Conservation (phyloP, 2,329 filamentous ascomycete genomes). For the Daldinia sp. region DNA sequence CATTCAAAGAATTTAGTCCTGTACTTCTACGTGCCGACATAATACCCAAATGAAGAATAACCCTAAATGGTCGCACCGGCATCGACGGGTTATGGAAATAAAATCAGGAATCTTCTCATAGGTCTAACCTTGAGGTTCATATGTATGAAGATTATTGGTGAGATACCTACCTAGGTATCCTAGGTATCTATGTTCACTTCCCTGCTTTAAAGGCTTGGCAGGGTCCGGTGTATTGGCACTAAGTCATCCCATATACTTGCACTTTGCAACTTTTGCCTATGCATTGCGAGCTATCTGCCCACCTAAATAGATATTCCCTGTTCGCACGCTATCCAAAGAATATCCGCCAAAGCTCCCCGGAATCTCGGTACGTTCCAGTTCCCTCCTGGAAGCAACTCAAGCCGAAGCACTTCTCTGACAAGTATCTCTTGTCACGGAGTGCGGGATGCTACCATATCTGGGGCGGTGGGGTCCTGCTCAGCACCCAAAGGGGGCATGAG, state of each 20-base stretch:
- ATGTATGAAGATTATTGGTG: background rate
- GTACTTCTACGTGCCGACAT: background rate
- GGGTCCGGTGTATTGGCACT: constrained; percentile 20
- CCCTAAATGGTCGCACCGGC: background rate
- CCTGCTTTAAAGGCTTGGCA: constrained; percentile 32
- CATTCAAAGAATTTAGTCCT: background rate
- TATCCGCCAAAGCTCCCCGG: constrained; percentile 26
- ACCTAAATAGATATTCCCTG: constrained; percentile 11
- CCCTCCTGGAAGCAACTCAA: constrained; percentile 9
- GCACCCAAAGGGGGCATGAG: constrained; percentile 36
- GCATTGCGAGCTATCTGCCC: constrained; percentile 5
- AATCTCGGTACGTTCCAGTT: constrained; percentile 43
- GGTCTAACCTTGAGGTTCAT: background rate
- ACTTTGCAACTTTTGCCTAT: constrained; percentile 23
- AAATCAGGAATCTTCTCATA: background rate
- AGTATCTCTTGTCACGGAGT: constrained; percentile 48
- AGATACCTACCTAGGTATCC: background rate
- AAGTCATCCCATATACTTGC: constrained; percentile 5
- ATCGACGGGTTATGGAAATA: background rate
- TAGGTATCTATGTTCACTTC: background rate
- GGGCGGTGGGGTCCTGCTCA: constrained; percentile 37
- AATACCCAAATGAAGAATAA: background rate
- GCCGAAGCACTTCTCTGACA: constrained; percentile 56
- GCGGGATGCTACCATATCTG: constrained; percentile 46
- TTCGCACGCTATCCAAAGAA: constrained; percentile 28